These are phyloP conservation scores for Achaetomiella virescens DNA, from an alignment of 495 filamentous ascomycete species.

Conservation along the genomic window DNA sequence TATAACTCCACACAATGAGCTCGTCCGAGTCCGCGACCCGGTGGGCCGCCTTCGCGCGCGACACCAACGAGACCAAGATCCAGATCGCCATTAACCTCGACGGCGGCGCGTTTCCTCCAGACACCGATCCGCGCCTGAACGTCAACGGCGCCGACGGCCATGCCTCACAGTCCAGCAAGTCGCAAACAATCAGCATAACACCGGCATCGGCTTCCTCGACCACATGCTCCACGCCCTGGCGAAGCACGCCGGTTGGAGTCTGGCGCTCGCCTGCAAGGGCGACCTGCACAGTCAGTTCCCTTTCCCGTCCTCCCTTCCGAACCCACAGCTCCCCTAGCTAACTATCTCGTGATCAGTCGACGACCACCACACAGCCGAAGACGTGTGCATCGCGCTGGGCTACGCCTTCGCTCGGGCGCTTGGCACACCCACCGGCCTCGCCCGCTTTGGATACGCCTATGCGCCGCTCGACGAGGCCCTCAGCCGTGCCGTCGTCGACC, in stretches of 20 bases:
- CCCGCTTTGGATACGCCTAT: conserved; percentile 85
- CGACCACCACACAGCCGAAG: conserved; percentile 97
- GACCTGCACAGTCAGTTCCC: conserved; percentile 75
- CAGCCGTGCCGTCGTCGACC: conserved; percentile 86
- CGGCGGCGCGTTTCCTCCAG: conserved; percentile 70
- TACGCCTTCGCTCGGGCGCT: conserved; percentile 74
- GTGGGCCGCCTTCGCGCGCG: conserved; percentile 68
- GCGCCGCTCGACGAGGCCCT: conserved; percentile 93
- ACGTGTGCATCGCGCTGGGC: conserved; percentile 87
- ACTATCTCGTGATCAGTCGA: conserved; percentile 62
- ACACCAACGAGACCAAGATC: conserved; percentile 97
- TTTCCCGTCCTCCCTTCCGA: background rate
- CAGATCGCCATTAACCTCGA: conserved; percentile 86
- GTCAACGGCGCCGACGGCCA: conserved; percentile 48
- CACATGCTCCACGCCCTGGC: conserved; percentile 97
- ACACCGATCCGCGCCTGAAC: conserved; percentile 40
- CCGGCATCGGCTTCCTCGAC: conserved; percentile 96
- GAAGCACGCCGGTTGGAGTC: conserved; percentile 90
- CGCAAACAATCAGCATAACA: conserved; percentile 80
- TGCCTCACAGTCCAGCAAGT: conserved; percentile 71
- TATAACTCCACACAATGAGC: conserved; percentile 29
- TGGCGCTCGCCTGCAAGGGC: conserved; percentile 72
- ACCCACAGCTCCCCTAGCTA: background rate
- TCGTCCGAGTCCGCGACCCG: conserved; percentile 41
- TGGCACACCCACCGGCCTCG: conserved; percentile 67